Base-by-base conservation (phyloP, 2,329 filamentous ascomycete genomes). In the Fusarium pseudoanthophilum region DNA sequence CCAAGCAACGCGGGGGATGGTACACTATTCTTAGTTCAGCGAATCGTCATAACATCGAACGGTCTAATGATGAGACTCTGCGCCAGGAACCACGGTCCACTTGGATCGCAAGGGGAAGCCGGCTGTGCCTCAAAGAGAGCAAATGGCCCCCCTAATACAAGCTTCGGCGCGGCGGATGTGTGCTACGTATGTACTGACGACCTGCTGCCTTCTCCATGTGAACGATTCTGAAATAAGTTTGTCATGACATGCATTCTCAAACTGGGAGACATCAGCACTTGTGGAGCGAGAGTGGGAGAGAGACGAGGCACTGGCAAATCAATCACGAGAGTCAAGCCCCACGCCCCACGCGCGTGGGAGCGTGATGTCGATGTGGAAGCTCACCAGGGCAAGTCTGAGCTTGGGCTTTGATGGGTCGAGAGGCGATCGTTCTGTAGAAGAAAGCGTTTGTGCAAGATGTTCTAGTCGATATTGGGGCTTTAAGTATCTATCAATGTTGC, bases 231-330 rank as follows among this genome's bases (percentile, higher is more conserved):
- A 76, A 78, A 75, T 75, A 69, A 69, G 76, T 78, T 78, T 78
- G 76, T 78, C 76, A 78, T 78, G 76, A 39, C 34, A 67, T 77
- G 72, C 68, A 74, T 63, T 70, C 59, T 60, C 48, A 68, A 68
- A 67, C 61, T 74, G 64, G 53, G 51, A 62, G 64, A 55, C 75
- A 78, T 78, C 76, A 78, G 76, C 75, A 62, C 65, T 71, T 75
- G 76, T 76, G 76, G 76, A 78, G 72, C 64, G 76, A 77, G 72
- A 74, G 76, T 77, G 76, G 76, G 76, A 78, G 76, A 74, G 48
- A 48, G 59, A 26, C n/a, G 67, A 64, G 58, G 18, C 67, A 39
- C 59, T 75, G 67, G 75, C 76, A 78, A 78, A 78, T 78, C 76
- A 78, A 71, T 55, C 66, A 65, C 73, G 40, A 73, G 58, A 46